Conservation (phyloP, 345 rosid genomes). For the Salix dunnii region DNA sequence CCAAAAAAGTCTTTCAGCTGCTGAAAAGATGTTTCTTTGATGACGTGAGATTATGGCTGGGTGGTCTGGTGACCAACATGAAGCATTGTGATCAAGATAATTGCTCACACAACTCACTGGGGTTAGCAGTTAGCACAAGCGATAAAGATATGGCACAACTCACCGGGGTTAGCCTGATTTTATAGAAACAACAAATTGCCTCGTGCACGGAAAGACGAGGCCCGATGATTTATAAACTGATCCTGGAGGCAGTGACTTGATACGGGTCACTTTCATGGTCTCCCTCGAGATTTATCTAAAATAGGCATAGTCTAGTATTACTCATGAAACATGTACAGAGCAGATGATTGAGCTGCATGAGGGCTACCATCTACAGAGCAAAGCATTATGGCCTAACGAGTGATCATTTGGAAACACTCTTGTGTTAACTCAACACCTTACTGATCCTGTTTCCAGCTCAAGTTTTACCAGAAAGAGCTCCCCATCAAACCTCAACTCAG, state of each 20-base stretch:
- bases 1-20: background rate
- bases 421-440: background rate
- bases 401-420: background rate
- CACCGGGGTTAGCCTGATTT: too few species aligned
- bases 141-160: too few species aligned
- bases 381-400: background rate
- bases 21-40: background rate
- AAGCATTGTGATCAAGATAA: background rate
- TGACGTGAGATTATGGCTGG: background rate
- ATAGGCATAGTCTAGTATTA: background rate
- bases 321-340: background rate
- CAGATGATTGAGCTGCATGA: background rate
- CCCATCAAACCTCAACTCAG: conserved; percentile 66
- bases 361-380: conserved; percentile 2
- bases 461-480: conserved; percentile 76
- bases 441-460: conserved; percentile 21
- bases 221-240: background rate
- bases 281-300: background rate
- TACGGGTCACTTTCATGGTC: background rate
- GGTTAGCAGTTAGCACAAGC: too few species aligned
- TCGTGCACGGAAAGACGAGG: too few species aligned
- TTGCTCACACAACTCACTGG: too few species aligned
- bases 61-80: background rate
- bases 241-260: background rate
- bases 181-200: too few species aligned